A percentile compares a stretch with the other conserved stretches of the same genome.
phyloP scores from a whole-genome alignment of 805 yeast species.

The Cyberlindnera mrakii region DNA sequence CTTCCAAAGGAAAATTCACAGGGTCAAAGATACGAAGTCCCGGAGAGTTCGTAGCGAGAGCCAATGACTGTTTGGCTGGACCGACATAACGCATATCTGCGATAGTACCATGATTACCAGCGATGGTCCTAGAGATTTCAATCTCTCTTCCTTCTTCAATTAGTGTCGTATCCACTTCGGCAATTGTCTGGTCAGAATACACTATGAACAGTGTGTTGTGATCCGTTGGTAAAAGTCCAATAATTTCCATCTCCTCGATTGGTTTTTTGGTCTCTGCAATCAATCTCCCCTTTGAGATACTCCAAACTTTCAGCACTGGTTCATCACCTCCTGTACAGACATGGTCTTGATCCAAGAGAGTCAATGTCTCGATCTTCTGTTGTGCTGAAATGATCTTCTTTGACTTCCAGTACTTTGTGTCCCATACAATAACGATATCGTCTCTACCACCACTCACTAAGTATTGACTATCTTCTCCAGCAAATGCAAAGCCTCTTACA shows the following conservation, averaged over 20 bases:
- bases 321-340: slow-evolving; percentile 83
- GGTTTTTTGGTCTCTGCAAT: slow-evolving; percentile 40
- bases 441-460: slow-evolving; percentile 89
- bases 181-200: slow-evolving; percentile 80
- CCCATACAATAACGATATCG: slow-evolving; percentile 59
- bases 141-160: slow-evolving; percentile 29
- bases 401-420: slow-evolving; percentile 46
- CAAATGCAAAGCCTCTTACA: slow-evolving; percentile 77
- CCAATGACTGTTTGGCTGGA: slow-evolving; percentile 49
- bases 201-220: slow-evolving; percentile 42
- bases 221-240: slow-evolving; percentile 45
- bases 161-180: slow-evolving; percentile 35
- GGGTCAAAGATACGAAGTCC: slow-evolving; percentile 72
- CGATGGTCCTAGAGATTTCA: slow-evolving; percentile 50
- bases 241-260: slow-evolving; percentile 67
- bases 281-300: slow-evolving; percentile 48
- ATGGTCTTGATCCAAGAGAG: slow-evolving; percentile 59
- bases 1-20: slow-evolving; percentile 48
- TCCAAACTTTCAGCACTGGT: slow-evolving; percentile 64
- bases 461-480: slow-evolving; percentile 38
- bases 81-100: slow-evolving; percentile 84
- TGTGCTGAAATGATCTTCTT: slow-evolving; percentile 63
- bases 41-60: slow-evolving; percentile 92
- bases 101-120: slow-evolving; percentile 94
- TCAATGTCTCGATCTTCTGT: slow-evolving; percentile 69